Base-by-base conservation (phyloP, 1,139 yeast species). In the Sugiyamaella japonica region DNA sequence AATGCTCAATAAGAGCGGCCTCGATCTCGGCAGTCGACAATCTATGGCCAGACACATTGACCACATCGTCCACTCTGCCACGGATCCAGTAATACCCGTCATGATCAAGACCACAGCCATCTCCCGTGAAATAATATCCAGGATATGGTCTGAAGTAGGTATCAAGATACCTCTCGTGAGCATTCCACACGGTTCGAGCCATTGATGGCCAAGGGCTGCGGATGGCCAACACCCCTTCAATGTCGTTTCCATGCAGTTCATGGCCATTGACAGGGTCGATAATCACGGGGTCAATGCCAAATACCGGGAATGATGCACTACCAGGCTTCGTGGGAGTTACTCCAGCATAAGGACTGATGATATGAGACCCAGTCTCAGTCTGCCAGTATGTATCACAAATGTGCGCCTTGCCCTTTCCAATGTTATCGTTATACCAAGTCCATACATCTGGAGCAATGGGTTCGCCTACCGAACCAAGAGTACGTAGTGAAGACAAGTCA, bases 11-110 rank as follows among this genome's bases (percentile, higher is more conserved):
- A 63, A 91, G 78, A 41, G 96, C 95, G 37, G 97, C 88, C 77
- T 91, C 98, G 67, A 91, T 93, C 76, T 91, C 98, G 51, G 97
- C 91, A 50, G 98, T 91, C 25, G 97, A 90, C 67, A 91, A 80
- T 75, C 98, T 86, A 75, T 91, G 98, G 63, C 98, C 98, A 55
- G 95, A 86, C 52, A 91, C 98, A 70, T 91, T 91, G 63, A 91
- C 98, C 60, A 91, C 98, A 68, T 91, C 98, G 73, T 91, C 98
- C 63, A 91, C 97, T 77, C 98, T 86, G 65, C 98, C 98, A 73
- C 96, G 83, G 69, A 91, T 90, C 97, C 97, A 91, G 78, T 89
- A 89, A 80, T 85, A 91, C 53, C 98, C 97, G 68, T 91, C 97
- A 67, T 87, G 85, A 73, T 91, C 98, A 74, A 97, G 85, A 56